Conservation (phyloP, 768 basidiomycete species). For the Mycena crocata region DNA sequence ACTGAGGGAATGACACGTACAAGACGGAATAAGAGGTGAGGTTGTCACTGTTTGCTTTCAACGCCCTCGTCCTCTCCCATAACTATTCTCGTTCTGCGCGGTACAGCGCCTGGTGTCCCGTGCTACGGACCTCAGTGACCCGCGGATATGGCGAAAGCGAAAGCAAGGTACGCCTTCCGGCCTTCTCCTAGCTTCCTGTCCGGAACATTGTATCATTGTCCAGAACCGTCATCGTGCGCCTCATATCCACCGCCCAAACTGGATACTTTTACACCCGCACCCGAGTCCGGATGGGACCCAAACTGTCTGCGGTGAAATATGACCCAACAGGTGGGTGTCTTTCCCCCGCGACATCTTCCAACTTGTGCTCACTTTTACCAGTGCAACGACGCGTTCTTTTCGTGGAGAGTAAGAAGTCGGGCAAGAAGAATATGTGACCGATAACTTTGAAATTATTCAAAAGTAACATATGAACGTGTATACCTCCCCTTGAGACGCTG, state of each 20-base stretch:
- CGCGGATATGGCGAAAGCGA: slow-evolving; percentile 78
- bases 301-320: slow-evolving; percentile 91
- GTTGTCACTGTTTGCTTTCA: slow-evolving; percentile 35
- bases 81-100: slow-evolving; percentile 16
- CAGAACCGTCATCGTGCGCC: slow-evolving; percentile 87
- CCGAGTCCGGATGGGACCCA: slow-evolving; percentile 79
- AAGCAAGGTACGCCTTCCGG: slow-evolving; percentile 62
- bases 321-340: slow-evolving; percentile 80
- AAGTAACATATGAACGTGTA: slow-evolving; percentile 24
- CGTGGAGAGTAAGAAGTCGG: slow-evolving; percentile 82
- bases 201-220: neutral
- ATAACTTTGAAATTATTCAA: slow-evolving; percentile 8
- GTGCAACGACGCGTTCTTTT: slow-evolving; percentile 82
- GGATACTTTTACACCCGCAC: slow-evolving; percentile 92
- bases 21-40: slow-evolving; percentile 16
- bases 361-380: slow-evolving; percentile 40
- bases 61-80: slow-evolving; percentile 26
- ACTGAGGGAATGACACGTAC: slow-evolving; percentile 33
- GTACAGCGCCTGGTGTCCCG: too few relatives aligned
- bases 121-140: too few relatives aligned
- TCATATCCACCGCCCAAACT: slow-evolving; percentile 92
- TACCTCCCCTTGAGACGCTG: too few relatives aligned
- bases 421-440: slow-evolving; percentile 59
- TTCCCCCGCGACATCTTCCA: neutral
- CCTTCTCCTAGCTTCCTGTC: neutral